phyloP scores from a whole-genome alignment of 371 early-diverging fungal genomes.

The Syncephalastrum contaminatum region DNA sequence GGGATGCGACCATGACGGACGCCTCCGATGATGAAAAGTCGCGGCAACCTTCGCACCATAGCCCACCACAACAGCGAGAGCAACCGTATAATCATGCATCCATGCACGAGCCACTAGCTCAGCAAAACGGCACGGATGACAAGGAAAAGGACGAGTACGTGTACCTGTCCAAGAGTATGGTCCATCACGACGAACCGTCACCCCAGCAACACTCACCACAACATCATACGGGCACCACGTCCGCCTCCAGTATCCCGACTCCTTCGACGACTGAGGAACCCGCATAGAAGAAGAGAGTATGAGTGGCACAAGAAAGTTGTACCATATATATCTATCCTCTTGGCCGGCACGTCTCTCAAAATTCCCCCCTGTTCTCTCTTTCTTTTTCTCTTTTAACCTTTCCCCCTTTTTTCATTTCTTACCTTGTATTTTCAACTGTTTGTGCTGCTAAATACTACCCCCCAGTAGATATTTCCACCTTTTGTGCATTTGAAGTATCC shows the following conservation, averaged over 20 bases:
- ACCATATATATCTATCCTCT: too few relatives aligned
- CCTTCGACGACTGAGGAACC: neutral
- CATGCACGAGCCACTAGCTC: constrained; percentile 1
- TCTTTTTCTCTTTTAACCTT: neutral
- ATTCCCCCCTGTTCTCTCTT: constrained; percentile 2
- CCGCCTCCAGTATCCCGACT: neutral
- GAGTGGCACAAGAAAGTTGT: too few relatives aligned
- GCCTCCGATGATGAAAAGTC: constrained; percentile 8
- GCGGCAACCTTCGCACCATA: neutral
- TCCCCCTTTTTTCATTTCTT: too few relatives aligned
- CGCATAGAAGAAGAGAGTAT: too few relatives aligned
- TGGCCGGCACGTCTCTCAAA: too few relatives aligned
- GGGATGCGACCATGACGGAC: constrained; percentile 25
- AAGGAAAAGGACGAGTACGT: constrained; percentile 21
- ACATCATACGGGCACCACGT: neutral
- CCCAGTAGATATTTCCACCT: too few relatives aligned
- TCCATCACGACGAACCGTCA: constrained; percentile 13
- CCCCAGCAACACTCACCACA: too few relatives aligned
- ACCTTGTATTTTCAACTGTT: too few relatives aligned
- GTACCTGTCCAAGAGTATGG: constrained; percentile 22
- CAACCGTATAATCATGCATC: neutral
- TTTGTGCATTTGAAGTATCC: too few relatives aligned
- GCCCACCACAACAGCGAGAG: neutral
- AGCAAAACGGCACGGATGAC: constrained; percentile 5
- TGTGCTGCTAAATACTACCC: too few relatives aligned